Evolutionary conservation across 163 green algal species (phyloP), one percentile per base, ranked within the genome.

Genomic region (Trebouxia gelatinosa): DNA sequence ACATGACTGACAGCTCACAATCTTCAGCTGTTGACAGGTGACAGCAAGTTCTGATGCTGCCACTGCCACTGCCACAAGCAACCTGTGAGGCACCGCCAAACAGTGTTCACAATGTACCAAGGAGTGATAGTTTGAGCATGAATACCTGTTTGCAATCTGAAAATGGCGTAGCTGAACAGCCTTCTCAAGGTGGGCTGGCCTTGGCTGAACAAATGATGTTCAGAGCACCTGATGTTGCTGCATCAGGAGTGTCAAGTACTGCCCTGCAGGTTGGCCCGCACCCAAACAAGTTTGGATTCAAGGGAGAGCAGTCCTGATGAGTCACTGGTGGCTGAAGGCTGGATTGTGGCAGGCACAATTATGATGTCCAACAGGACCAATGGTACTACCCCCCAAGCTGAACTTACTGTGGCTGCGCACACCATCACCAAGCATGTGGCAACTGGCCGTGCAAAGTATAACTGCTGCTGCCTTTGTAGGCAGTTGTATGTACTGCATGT

Each of bases 271-370:
- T 59, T 59, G 48, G 21, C 43, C 43, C 13, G 9, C 43, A 54
- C 43, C 13, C 43, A 23, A 13, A 23, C 43, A 54, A 54, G 43
- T 13, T 54, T 54, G 13, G 35, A 21, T 3, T 72, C 64, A 32
- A 51, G 35, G 35, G 64, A 72, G 5, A 72, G 64, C 71, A 78
- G 32, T 28, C 29, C 54, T 37, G 71, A 78, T 38, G 71, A 78
- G 35, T 37, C 43, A 4, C 21, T 78, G 32, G 68, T 78, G n/a
- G 71, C 71, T 38, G 71, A 78, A 32, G 71, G 71, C 29, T 78
- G 71, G 71, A 78, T 78, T 78, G 71, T 78, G 35, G 71, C 71
- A 29, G 71, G 71, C 0, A 78, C 71, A 32, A 66, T 78, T 34
- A 68, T 68, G 59, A 43, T 62, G 35, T 72, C 64, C 5, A 72